phyloP scores from a whole-genome alignment of 2,329 filamentous ascomycete genomes.

The Phaeosphaeriaceae sp. region DNA sequence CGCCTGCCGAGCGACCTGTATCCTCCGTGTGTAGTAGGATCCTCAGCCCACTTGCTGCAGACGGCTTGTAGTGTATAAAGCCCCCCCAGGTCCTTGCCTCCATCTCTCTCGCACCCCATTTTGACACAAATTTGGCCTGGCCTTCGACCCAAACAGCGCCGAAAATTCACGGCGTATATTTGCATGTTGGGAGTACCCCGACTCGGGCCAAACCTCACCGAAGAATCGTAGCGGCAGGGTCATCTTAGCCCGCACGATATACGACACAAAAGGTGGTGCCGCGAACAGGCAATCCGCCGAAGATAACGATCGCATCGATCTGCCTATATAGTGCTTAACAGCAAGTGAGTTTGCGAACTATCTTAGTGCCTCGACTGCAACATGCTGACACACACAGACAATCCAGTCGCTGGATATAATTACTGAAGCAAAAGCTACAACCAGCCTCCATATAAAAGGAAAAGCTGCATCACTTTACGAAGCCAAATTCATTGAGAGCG shows the following conservation, averaged over 20 bases:
- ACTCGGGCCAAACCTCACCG: not conserved
- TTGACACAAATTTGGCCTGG: not conserved
- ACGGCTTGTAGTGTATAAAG: slow-evolving; percentile 1
- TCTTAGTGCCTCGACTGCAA: not conserved
- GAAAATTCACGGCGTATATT: too few species aligned
- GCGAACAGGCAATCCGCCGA: not conserved
- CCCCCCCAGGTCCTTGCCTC: not conserved
- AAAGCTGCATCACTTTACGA: not conserved
- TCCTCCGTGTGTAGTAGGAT: too few species aligned
- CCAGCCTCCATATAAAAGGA: not conserved
- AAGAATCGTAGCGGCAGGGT: not conserved
- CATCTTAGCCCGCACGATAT: not conserved
- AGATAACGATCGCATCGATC: not conserved
- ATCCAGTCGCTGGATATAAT: not conserved
- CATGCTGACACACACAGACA: not conserved
- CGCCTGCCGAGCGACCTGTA: too few species aligned
- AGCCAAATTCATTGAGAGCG: not conserved
- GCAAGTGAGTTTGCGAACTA: not conserved
- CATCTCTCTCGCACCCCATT: not conserved
- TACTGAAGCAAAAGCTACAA: not conserved
- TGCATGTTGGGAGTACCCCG: not conserved
- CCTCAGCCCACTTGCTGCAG: too few species aligned
- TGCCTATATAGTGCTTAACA: not conserved
- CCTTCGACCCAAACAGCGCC: not conserved
- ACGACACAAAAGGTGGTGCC: not conserved